Percentiles rank a stretch among this genome's conserved stretches.
phyloP scores from a whole-genome alignment of 106 monocot species.

The Apostasia shenzhenica region DNA sequence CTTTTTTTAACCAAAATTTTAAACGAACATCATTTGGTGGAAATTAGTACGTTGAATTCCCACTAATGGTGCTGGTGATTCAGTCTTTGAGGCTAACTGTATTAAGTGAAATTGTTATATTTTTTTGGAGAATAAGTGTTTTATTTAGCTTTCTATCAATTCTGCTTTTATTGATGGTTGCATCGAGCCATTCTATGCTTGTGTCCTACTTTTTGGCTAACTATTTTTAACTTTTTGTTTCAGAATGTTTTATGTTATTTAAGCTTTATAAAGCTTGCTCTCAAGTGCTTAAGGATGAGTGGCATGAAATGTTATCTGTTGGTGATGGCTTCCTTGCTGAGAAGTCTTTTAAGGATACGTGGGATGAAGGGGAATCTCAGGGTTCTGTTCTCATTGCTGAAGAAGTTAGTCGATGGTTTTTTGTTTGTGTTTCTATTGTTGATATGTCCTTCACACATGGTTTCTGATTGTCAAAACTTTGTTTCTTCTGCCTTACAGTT shows the following conservation, averaged over 20 bases:
- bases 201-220: not conserved
- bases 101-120: no score
- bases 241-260: slow-evolving; percentile 15
- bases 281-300: slow-evolving; percentile 40
- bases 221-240: not conserved
- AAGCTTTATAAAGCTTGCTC: slow-evolving; percentile 48
- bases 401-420: slow-evolving; percentile 36
- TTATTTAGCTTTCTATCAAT: no score
- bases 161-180: not conserved
- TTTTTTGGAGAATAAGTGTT: no score
- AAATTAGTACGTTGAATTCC: no score
- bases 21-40: no score
- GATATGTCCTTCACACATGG: not conserved
- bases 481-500: slow-evolving; percentile 33
- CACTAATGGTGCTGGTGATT: no score
- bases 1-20: no score
- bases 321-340: slow-evolving; percentile 17
- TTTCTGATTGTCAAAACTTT: slow-evolving; percentile 1
- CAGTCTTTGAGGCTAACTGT: no score
- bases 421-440: slow-evolving; percentile 6
- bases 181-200: no score
- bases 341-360: slow-evolving; percentile 68
- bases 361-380: slow-evolving; percentile 33
- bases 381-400: slow-evolving; percentile 17
- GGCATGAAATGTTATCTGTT: slow-evolving; percentile 30